Conservation (phyloP, 228 moss, liverwort and hornwort species). For the Sphagnum magellanicum region DNA sequence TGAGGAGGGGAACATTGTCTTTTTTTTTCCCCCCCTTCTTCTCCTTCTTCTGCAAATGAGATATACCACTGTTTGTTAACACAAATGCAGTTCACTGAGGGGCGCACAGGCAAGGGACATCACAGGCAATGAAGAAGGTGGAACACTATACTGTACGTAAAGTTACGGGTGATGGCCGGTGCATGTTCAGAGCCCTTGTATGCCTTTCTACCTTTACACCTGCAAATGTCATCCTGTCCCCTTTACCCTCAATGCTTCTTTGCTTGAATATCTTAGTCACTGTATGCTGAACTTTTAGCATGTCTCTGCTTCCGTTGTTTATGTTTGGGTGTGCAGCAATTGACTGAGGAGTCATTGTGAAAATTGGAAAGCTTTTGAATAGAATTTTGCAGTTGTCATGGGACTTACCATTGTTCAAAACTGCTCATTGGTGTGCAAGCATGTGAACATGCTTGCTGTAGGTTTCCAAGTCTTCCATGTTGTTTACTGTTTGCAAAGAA, state of each 20-base stretch:
- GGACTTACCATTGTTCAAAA: no score
- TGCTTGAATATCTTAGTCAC: no score
- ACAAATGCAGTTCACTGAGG: constrained; percentile 8
- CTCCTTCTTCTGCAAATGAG: not conserved
- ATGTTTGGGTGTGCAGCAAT: no score
- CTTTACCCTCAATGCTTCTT: not conserved
- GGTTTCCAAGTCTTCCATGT: no score
- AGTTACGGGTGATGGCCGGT: constrained; percentile 83
- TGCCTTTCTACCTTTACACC: constrained; percentile 15
- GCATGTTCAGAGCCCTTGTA: constrained; percentile 99
- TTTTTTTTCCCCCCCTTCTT: not conserved
- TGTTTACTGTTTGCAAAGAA: no score
- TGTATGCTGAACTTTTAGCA: no score
- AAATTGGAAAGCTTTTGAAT: no score
- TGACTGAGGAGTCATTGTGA: no score
- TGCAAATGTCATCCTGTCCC: not conserved
- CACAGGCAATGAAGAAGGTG: constrained; percentile 84
- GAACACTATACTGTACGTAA: constrained; percentile 77
- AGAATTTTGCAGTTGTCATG: no score
- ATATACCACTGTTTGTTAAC: not conserved
- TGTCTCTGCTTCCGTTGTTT: no score
- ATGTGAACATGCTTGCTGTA: no score
- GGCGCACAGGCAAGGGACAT: constrained; percentile 60
- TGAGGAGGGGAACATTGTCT: not conserved
- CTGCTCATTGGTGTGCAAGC: no score